phyloP scores from a whole-genome alignment of 805 yeast species.

The Trichomonascus vanleenenianus region DNA sequence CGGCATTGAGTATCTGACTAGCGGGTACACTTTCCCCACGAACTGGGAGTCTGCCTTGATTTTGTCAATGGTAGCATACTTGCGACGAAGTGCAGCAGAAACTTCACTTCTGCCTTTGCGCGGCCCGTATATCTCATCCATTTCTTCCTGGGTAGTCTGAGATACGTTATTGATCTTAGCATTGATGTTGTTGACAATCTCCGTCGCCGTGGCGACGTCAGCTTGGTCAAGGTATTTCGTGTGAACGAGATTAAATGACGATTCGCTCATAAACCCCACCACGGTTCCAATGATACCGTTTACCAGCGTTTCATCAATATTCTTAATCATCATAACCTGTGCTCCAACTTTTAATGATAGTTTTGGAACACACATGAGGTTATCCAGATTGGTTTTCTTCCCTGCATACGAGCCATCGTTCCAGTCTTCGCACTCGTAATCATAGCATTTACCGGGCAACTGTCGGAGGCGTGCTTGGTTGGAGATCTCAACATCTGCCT shows the following conservation, averaged over 20 bases:
- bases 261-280: constrained; percentile 40
- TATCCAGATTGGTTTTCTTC: constrained; percentile 39
- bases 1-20: constrained; percentile 66
- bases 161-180: background rate
- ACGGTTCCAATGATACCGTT: constrained; percentile 89
- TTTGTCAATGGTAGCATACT: constrained; percentile 1
- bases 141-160: background rate
- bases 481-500: constrained; percentile 76
- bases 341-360: constrained; percentile 72
- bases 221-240: background rate
- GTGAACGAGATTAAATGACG: constrained; percentile 12
- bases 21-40: constrained; percentile 40
- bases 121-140: background rate
- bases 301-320: constrained; percentile 66
- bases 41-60: constrained; percentile 7
- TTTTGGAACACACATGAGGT: constrained; percentile 61
- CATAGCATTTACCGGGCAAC: constrained; percentile 40
- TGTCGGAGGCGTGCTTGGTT: constrained; percentile 45
- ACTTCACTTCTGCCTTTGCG: background rate
- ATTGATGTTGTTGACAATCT: background rate
- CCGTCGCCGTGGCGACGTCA: background rate
- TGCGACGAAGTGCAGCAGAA: background rate
- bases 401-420: constrained; percentile 19
- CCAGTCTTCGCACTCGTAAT: constrained; percentile 44
- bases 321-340: constrained; percentile 90